Base-by-base conservation (phyloP, 192 early-diverging fungal genomes). In the Dispira parvispora region DNA sequence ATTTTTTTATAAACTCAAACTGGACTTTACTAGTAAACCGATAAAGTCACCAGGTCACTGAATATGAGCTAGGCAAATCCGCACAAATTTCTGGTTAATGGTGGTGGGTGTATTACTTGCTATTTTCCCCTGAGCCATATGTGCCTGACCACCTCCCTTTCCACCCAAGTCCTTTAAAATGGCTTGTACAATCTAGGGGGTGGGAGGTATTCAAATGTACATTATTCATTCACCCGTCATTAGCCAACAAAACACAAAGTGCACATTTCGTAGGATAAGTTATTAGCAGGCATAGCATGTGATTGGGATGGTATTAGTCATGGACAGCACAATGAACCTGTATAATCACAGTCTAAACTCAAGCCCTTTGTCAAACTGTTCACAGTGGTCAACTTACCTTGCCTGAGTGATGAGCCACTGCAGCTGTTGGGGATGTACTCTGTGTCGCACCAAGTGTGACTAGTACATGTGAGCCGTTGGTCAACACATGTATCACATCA, bases 111-210 rank as follows among this genome's bases (percentile, higher is more conserved):
- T 50, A 4, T 50, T 18, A 38, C 21, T 38, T 10, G 27, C 55
- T 18, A 57, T 8, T 57, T 38, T 25, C 6, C 58, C 58, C n/a
- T 61, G 58, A 12, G 58, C 58, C 58, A 44, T 14, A 11, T 38
- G 43, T 10, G 32, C 18, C 45, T 61, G 23, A 1, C 58, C 58
- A 25, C 58, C 58, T 42, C 58, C 58, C 20, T 61, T 61, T 6
- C 58, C 58, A 6, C 42, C 38, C 43, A 43, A 43, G 11, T 25
- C 11, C 14, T 42, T 44, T 43, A 43, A 20, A 14, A 61, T 45
- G 8, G 43, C 11, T 44, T 38, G 28, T 20, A 61, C 26, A 44
- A 61, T 25, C 58, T 57, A 21, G 25, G 18, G 12, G 46, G 18
- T 11, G n/a, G n/a, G 8, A 4, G 8, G 8, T 50, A 38, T 38